phyloP scores from a whole-genome alignment of 2,329 filamentous ascomycete genomes.

The Neofusicoccum laricinum region DNA sequence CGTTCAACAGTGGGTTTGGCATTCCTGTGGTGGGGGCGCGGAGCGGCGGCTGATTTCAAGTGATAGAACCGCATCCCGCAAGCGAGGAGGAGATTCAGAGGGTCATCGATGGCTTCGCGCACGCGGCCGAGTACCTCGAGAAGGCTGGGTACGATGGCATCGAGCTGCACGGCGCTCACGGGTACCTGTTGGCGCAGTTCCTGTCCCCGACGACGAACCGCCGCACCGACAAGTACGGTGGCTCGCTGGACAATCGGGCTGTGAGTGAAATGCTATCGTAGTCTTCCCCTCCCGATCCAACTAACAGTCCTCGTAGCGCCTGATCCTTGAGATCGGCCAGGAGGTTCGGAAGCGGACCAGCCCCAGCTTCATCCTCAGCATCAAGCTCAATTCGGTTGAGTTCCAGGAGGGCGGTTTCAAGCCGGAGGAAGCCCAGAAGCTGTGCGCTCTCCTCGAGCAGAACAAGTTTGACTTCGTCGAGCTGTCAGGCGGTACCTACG shows the following conservation, averaged over 20 bases:
- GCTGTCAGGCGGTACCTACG: slow-evolving; percentile 57
- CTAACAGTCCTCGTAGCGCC: slow-evolving; percentile 25
- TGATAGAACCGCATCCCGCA: slow-evolving; percentile 52
- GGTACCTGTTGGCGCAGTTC: slow-evolving; percentile 47
- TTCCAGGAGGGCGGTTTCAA: slow-evolving; percentile 34
- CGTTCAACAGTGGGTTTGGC: slow-evolving; percentile 37
- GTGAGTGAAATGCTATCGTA: slow-evolving; percentile 16
- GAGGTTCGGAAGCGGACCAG: slow-evolving; percentile 39
- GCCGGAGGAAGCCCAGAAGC: slow-evolving; percentile 45
- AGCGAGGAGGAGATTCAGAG: slow-evolving; percentile 54
- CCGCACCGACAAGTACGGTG: slow-evolving; percentile 46
- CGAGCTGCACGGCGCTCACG: slow-evolving; percentile 46
- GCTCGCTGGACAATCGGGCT: slow-evolving; percentile 44
- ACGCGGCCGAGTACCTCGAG: slow-evolving; percentile 58
- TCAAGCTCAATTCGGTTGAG: slow-evolving; percentile 53
- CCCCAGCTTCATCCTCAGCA: slow-evolving; percentile 45
- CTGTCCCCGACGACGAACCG: slow-evolving; percentile 41
- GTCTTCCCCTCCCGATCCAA: slow-evolving; percentile 23
- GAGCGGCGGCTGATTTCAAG: neutral
- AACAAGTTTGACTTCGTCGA: slow-evolving; percentile 65
- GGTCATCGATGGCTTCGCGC: slow-evolving; percentile 52
- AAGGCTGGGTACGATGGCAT: slow-evolving; percentile 59
- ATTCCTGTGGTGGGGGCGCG: neutral
- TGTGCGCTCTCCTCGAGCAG: slow-evolving; percentile 55
- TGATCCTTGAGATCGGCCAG: slow-evolving; percentile 46